phyloP scores from a whole-genome alignment of 177 flowering plant species.

The Vitis hybrid region DNA sequence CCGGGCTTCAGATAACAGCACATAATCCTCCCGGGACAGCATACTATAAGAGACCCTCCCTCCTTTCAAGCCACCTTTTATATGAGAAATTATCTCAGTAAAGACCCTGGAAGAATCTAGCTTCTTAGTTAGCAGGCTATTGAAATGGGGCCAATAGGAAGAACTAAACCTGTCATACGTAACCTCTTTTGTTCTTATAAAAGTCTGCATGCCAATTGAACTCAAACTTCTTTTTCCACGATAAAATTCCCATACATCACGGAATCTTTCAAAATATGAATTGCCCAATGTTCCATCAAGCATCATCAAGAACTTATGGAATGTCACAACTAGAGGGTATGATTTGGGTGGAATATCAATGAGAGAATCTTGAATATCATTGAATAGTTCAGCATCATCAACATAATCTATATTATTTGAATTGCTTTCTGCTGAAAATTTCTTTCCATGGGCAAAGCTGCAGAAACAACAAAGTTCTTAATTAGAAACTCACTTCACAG shows the following conservation, averaged over 20 bases:
- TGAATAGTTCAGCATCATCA: conserved; percentile 36
- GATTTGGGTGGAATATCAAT: conserved; percentile 27
- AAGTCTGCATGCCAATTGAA: conserved; percentile 34
- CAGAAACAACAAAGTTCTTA: background rate
- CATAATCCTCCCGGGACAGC: conserved; percentile 31
- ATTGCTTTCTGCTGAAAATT: conserved; percentile 16
- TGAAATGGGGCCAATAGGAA: conserved; percentile 63
- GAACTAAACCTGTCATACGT: conserved; percentile 33
- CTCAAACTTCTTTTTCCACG: conserved; percentile 17
- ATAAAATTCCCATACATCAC: conserved; percentile 17
- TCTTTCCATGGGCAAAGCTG: conserved; percentile 46
- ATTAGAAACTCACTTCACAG: too few relatives aligned
- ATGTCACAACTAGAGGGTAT: conserved; percentile 61
- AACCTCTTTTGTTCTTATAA: conserved; percentile 45
- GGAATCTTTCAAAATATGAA: conserved; percentile 53
- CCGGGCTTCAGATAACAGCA: conserved; percentile 33
- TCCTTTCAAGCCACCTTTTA: conserved; percentile 57
- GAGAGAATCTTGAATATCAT: conserved; percentile 51
- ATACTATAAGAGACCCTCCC: conserved; percentile 34
- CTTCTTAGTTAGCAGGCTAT: conserved; percentile 31
- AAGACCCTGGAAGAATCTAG: conserved; percentile 51
- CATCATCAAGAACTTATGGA: conserved; percentile 68
- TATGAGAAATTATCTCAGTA: conserved; percentile 55
- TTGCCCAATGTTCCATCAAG: conserved; percentile 59
- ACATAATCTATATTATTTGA: conserved; percentile 37